Base-by-base conservation (phyloP, 2,329 filamentous ascomycete species). In the Didymella pomorum region DNA sequence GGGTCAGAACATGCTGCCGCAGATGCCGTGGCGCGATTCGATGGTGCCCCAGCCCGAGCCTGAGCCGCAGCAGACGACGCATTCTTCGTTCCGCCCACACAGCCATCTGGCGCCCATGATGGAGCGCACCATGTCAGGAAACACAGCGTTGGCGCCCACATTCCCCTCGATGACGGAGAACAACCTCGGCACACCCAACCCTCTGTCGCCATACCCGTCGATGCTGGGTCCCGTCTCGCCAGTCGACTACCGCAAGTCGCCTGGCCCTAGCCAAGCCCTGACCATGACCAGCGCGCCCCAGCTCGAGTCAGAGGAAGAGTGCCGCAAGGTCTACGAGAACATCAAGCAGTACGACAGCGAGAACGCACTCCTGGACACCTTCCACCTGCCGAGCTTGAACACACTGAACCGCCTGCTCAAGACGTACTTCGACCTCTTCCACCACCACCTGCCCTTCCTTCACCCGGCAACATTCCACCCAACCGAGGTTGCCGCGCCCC, bases 391-490 rank as follows among this genome's bases (percentile, higher is more conserved):
- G 6, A 89, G 85, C 65, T 84, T 93, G 33, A 84, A 87, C 33
- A 90, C 91, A 2, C 81, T 98, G 75, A 98, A 99, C 79, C 87
- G 93, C 63, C 97, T 97, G 77, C 82, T 99, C 62, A 91, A 93
- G 60, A 97, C 94, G 1, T 99, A 98, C 82, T 99, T 98, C 78
- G 93, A 91, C 75, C 83, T 97, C 71, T 99, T 98, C 79, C 95
- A 99, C 74, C 95, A 97, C 71, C 95, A 99, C 74, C 80, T 98
- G 73, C 95, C 95, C 1, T 98, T 99, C 81, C 79, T 99, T 74
- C 95, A 99, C 73, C 93, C 94, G 43, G 87, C 91, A 16, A 96
- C 95, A 0, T 98, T 98, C 80, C 86, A 88, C 64, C 91, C 93
- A 3, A 89, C 90, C 4, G 84, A 89, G 66, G 86, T 90, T 4